A percentile compares a stretch with the other conserved stretches of the same genome.
Evolutionary conservation across 2,329 filamentous ascomycete species (phyloP).

Genomic region (Curvularia verruculosa): DNA sequence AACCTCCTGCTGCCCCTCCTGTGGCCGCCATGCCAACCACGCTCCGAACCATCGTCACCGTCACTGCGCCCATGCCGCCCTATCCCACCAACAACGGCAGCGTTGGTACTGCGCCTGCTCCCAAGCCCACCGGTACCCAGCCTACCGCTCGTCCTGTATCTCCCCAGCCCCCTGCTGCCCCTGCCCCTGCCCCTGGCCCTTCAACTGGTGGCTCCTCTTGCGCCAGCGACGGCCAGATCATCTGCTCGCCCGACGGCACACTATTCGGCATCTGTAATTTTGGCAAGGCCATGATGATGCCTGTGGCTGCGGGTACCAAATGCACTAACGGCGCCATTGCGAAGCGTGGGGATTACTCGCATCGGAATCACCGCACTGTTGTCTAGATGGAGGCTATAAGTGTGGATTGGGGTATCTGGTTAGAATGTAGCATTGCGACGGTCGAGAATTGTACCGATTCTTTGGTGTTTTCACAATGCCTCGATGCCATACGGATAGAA

Average conservation of each 20-base stretch:
- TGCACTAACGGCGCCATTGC: slow-evolving; percentile 49
- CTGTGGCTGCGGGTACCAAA: slow-evolving; percentile 51
- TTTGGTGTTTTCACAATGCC: neutral
- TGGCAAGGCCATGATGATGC: slow-evolving; percentile 48
- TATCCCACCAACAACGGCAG: slow-evolving; percentile 4
- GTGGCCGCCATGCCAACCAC: slow-evolving; percentile 23
- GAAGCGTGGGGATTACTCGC: slow-evolving; percentile 28
- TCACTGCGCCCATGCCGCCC: slow-evolving; percentile 27
- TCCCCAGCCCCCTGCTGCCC: neutral
- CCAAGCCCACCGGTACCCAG: slow-evolving; percentile 6
- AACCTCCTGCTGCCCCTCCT: neutral
- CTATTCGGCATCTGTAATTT: slow-evolving; percentile 52
- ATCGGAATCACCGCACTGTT: slow-evolving; percentile 14
- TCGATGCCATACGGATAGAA: neutral
- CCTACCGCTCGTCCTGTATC: neutral
- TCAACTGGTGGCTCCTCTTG: slow-evolving; percentile 27
- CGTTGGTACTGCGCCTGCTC: neutral
- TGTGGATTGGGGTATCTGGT: neutral
- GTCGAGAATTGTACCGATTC: too few species aligned
- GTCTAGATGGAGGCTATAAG: neutral
- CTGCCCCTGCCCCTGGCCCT: slow-evolving; percentile 3
- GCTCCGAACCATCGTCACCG: slow-evolving; percentile 31
- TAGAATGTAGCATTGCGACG: too few species aligned
- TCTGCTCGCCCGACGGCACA: slow-evolving; percentile 47
- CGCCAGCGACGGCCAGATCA: slow-evolving; percentile 41